Evolutionary conservation across 148 eudicot genomes (phyloP), one percentile per base, ranked within the genome.

Genomic region (Spergularia marina): DNA sequence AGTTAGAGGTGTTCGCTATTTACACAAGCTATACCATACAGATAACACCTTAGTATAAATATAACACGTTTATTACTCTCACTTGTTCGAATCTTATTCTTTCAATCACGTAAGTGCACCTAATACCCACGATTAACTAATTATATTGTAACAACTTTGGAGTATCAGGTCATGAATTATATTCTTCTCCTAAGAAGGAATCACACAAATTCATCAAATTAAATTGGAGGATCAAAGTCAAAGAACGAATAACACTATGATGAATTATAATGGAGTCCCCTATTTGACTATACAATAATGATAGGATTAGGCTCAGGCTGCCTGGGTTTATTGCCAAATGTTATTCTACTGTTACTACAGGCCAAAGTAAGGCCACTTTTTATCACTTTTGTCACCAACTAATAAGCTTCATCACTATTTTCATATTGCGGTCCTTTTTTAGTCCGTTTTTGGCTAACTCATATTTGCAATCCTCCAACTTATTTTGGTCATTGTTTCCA

Each of bases 401-500:
- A 64, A 36, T 64, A 64, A 36, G 1, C 68, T 6, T 63, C 13
- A 30, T 63, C 36, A 63, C 36, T 65, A 21, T 9, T 23, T 23
- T 6, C 11, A 14, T 61, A 65, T 8, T 65, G 41, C 69, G n/a
- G 12, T 66, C 53, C 70, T 17, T 10, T 10, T 47, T 11, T 68
- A 51, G 56, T 47, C 71, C 56, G 53, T 47, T 68, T 70, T 17
- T 70, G 73, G 73, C 73, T 70, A 53, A 70, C 18, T 70, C 34
- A 12, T 69, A 25, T 34, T 51, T 69, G 53, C 59, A 53, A 69
- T 23, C 58, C 6, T 69, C 72, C 72, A 69, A 53, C 72, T 13
- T 8, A 2, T 70, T 53, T 25, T 53, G 11, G 21, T 13, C 53
- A 15, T 53, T 70, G 60, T 70, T 70, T 53, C 60, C 30, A 30